phyloP scores from a whole-genome alignment of 2,329 filamentous ascomycete species.

The Colletotrichum salicis region DNA sequence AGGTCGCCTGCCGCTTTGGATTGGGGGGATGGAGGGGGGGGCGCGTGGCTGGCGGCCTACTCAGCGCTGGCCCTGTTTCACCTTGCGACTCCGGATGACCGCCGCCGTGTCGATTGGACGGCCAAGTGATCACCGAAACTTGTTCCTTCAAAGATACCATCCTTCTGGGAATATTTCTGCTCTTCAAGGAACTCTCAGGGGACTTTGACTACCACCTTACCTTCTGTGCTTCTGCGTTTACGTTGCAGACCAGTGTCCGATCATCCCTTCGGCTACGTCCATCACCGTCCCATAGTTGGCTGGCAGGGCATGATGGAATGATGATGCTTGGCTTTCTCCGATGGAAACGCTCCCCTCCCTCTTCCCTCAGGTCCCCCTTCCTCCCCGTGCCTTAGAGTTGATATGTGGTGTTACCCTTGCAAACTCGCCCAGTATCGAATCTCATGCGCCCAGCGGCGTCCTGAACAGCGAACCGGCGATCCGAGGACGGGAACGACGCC shows the following conservation, averaged over 20 bases:
- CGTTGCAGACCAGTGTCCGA: neutral
- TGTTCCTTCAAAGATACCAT: constrained; percentile 8
- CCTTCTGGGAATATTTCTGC: neutral
- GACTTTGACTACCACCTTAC: neutral
- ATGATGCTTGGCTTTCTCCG: too few relatives aligned
- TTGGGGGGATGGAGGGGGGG: neutral
- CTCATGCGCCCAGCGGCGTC: constrained; percentile 27
- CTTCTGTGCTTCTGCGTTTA: neutral
- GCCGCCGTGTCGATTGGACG: constrained; percentile 24
- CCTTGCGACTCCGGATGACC: constrained; percentile 29
- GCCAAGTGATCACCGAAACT: constrained; percentile 31
- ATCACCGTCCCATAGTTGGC: neutral
- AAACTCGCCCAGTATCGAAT: constrained; percentile 17
- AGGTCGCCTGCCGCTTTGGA: neutral
- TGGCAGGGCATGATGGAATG: too few relatives aligned
- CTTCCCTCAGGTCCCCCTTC: too few relatives aligned
- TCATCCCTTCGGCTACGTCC: neutral
- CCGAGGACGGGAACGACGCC: constrained; percentile 3
- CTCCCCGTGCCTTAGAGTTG: too few relatives aligned
- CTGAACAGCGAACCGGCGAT: constrained; percentile 18
- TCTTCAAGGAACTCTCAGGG: neutral
- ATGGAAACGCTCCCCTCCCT: too few relatives aligned
- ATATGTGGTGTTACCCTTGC: constrained; percentile 1
- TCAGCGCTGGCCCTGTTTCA: constrained; percentile 23
- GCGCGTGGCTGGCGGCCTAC: neutral